These are phyloP conservation scores for Cryptococcus deneoformans DNA, from an alignment of 1,284 basidiomycete genomes.

Conservation along the genomic window DNA sequence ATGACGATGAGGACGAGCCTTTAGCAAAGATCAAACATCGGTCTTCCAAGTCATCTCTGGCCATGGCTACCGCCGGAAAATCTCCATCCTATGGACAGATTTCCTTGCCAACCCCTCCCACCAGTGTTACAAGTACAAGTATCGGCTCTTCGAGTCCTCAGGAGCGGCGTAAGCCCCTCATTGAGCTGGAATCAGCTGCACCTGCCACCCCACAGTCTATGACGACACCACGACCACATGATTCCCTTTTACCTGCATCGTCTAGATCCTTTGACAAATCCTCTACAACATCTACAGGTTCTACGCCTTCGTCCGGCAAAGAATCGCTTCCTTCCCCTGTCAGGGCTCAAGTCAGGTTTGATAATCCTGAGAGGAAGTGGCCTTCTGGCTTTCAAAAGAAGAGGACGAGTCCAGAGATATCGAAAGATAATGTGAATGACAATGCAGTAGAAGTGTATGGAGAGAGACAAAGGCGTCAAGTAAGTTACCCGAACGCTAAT, in stretches of 20 bases:
- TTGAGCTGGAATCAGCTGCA: too few species aligned
- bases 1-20: slow-evolving; percentile 18
- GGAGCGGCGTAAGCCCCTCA: slow-evolving; percentile 3
- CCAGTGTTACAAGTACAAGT: background rate
- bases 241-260: background rate
- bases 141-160: background rate
- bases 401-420: slow-evolving; percentile 9
- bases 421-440: background rate
- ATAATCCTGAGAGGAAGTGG: background rate
- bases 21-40: slow-evolving; percentile 6
- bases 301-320: background rate
- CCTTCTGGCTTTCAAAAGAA: background rate
- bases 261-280: background rate
- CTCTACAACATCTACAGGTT: background rate
- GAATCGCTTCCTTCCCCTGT: background rate
- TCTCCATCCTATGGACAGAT: background rate
- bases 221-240: background rate
- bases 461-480: too few species aligned
- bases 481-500: too few species aligned
- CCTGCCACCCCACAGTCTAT: background rate
- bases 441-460: too few species aligned
- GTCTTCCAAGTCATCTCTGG: slow-evolving; percentile 6
- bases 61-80: background rate
- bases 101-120: background rate
- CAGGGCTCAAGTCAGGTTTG: background rate